These are phyloP conservation scores for Aspergillus fumigatus DNA, from an alignment of 2,329 filamentous ascomycete genomes.

Conservation along the genomic window DNA sequence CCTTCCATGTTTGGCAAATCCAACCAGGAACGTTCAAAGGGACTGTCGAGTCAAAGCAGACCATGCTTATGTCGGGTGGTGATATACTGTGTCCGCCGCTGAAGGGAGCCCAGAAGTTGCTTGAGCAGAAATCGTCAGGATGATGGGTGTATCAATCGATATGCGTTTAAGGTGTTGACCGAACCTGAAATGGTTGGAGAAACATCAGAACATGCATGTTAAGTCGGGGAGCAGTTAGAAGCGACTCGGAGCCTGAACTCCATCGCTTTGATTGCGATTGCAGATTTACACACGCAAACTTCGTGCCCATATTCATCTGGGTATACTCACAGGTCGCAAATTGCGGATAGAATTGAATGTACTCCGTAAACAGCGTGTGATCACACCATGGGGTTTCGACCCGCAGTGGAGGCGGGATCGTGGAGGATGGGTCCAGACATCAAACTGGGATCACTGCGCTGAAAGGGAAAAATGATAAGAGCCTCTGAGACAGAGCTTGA, in stretches of 20 bases:
- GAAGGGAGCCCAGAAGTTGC: not conserved
- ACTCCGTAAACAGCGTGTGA: not conserved
- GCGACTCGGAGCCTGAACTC: not conserved
- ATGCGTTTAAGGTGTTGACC: not conserved
- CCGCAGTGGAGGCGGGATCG: not conserved
- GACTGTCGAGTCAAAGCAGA: constrained; percentile 12
- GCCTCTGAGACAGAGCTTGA: not conserved
- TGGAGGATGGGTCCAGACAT: not conserved
- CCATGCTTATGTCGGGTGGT: constrained; percentile 17
- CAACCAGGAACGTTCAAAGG: constrained; percentile 19
- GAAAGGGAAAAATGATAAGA: not conserved
- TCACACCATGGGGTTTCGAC: not conserved
- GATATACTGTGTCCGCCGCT: constrained; percentile 1
- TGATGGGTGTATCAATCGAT: not conserved
- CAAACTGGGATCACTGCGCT: not conserved
- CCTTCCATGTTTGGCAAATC: constrained; percentile 25
- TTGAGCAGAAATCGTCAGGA: not conserved
- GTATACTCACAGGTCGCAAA: not conserved
- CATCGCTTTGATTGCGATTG: not conserved
- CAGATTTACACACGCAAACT: not conserved
- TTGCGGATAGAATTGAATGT: not conserved
- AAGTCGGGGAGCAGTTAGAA: not conserved
- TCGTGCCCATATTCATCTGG: not conserved
- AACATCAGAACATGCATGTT: not conserved
- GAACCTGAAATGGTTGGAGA: not conserved